Evolutionary conservation across 148 eudicot species (phyloP).

Genomic region (Vaccinium corymbosum): DNA sequence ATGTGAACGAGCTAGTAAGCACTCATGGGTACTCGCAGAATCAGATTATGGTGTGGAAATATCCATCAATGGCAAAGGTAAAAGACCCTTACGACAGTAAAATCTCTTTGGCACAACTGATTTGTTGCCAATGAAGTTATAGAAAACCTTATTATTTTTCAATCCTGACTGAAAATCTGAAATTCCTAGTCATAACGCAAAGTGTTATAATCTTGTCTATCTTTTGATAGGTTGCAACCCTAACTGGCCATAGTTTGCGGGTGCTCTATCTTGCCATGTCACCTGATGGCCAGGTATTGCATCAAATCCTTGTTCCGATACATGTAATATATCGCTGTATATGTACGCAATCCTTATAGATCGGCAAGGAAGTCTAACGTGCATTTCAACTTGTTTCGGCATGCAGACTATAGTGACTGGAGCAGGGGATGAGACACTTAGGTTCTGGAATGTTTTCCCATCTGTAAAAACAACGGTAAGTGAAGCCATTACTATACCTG

Average conservation of each 20-base stretch:
- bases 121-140: not conserved
- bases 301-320: not conserved
- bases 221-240: conserved; percentile 70
- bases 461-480: conserved; percentile 77
- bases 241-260: conserved; percentile 91
- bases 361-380: not conserved
- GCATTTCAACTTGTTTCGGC: conserved; percentile 21
- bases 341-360: not conserved
- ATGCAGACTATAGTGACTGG: conserved; percentile 97
- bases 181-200: not conserved
- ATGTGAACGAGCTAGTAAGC: conserved; percentile 96
- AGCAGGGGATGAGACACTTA: conserved; percentile 91
- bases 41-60: conserved; percentile 98
- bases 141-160: not conserved
- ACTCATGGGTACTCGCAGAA: conserved; percentile 99
- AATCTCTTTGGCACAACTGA: not conserved
- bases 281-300: conserved; percentile 93
- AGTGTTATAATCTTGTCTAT: not conserved
- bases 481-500: conserved; percentile 6
- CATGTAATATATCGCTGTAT: not conserved
- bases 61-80: conserved; percentile 88
- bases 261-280: conserved; percentile 91
- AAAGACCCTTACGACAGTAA: not conserved
- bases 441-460: conserved; percentile 98
- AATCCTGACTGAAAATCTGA: not conserved